phyloP scores from a whole-genome alignment of 2,329 filamentous ascomycete species.

The Fusarium anthophilum region DNA sequence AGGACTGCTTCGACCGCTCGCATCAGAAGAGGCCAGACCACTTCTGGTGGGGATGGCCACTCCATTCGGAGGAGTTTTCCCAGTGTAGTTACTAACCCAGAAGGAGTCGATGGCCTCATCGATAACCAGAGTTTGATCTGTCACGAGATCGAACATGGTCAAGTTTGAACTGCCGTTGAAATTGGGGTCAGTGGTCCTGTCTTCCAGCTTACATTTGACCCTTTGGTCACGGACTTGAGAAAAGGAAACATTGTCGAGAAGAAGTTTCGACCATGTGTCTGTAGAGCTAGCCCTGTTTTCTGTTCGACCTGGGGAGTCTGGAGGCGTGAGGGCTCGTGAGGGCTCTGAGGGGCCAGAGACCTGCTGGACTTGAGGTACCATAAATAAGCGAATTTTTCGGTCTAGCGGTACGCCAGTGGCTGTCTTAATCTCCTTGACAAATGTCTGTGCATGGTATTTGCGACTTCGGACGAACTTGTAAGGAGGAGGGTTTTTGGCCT shows the following conservation, averaged over 20 bases:
- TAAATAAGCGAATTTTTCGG: slow-evolving; percentile 82
- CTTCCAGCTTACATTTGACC: slow-evolving; percentile 50
- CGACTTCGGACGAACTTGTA: slow-evolving; percentile 76
- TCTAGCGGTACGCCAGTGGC: slow-evolving; percentile 72
- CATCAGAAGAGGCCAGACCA: slow-evolving; percentile 42
- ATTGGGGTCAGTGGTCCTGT: slow-evolving; percentile 77
- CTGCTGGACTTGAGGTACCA: slow-evolving; percentile 60
- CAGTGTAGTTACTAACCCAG: slow-evolving; percentile 64
- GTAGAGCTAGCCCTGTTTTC: slow-evolving; percentile 36
- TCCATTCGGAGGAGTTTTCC: slow-evolving; percentile 46
- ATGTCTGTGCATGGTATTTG: slow-evolving; percentile 75
- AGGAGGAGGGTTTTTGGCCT: slow-evolving; percentile 69
- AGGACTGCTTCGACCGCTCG: slow-evolving; percentile 75
- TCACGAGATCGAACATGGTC: slow-evolving; percentile 72
- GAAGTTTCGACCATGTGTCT: slow-evolving; percentile 53
- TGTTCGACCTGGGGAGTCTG: slow-evolving; percentile 50
- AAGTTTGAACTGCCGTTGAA: slow-evolving; percentile 80
- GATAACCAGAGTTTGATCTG: slow-evolving; percentile 80
- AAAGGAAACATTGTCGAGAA: slow-evolving; percentile 66
- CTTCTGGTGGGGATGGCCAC: slow-evolving; percentile 50
- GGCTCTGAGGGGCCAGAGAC: slow-evolving; percentile 47
- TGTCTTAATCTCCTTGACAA: slow-evolving; percentile 78
- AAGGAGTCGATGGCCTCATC: slow-evolving; percentile 74
- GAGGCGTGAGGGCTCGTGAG: slow-evolving; percentile 50
- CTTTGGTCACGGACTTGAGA: slow-evolving; percentile 42